Evolutionary conservation across 2,329 filamentous ascomycete species (phyloP).

Genomic region (Penicillium sp.): DNA sequence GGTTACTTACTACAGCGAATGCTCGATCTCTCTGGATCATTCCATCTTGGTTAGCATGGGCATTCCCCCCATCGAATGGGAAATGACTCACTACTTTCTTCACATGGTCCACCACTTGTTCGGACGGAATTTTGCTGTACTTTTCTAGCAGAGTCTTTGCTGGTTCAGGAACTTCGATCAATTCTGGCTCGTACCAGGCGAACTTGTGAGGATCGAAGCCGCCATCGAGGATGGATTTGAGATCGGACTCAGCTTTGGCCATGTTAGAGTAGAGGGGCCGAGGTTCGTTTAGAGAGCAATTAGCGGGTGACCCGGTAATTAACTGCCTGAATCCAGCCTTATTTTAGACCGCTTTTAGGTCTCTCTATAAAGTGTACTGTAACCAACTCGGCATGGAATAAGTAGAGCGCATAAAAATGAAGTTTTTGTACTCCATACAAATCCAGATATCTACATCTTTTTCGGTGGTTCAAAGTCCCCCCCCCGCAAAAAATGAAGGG

Average conservation of each 20-base stretch:
- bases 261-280: not conserved
- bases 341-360: too few species aligned
- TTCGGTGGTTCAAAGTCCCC: too few species aligned
- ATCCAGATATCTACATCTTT: too few species aligned
- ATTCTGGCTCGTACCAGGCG: conserved; percentile 20
- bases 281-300: not conserved
- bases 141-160: conserved; percentile 20
- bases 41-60: not conserved
- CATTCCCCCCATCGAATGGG: not conserved
- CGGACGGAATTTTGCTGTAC: conserved; percentile 20
- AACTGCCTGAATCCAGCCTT: too few species aligned
- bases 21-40: conserved; percentile 21
- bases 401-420: too few species aligned
- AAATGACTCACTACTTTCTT: conserved; percentile 17
- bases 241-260: conserved; percentile 16
- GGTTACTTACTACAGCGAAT: conserved; percentile 18
- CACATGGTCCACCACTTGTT: conserved; percentile 19
- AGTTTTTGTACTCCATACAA: too few species aligned
- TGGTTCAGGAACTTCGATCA: conserved; percentile 16
- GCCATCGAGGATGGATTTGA: conserved; percentile 14
- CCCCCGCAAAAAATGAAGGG: too few species aligned
- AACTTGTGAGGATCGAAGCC: conserved; percentile 12
- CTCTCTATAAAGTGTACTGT: too few species aligned
- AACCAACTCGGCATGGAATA: too few species aligned
- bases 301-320: too few species aligned